These are phyloP conservation scores for Chaetoceros muelleri DNA, from an alignment of 108 stramenopile genomes.

Conservation along the genomic window DNA sequence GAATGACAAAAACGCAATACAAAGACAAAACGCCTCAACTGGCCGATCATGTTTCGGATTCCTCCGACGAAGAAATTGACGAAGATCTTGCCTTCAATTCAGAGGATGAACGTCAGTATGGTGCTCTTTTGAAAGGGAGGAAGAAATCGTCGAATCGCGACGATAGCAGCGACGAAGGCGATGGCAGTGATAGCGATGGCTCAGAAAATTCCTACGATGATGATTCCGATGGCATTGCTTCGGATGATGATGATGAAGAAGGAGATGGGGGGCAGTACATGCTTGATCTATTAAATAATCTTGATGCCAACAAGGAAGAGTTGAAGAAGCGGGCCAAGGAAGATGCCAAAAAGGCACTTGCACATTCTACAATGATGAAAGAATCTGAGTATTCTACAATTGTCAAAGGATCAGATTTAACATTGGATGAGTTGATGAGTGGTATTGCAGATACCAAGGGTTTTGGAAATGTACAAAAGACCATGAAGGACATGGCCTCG, in stretches of 20 bases:
- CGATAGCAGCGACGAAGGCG: conserved; percentile 21
- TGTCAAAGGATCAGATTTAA: conserved; percentile 24
- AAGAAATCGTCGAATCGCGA: conserved; percentile 9
- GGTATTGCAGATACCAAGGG: conserved; percentile 75
- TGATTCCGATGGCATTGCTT: conserved; percentile 9
- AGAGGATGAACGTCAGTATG: conserved; percentile 75
- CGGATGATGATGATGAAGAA: conserved; percentile 58
- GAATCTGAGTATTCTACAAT: conserved; percentile 38
- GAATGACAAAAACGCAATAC: background rate
- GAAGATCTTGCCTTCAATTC: conserved; percentile 82
- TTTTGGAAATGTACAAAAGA: conserved; percentile 65
- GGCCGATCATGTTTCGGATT: conserved; percentile 31
- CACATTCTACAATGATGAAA: conserved; percentile 25
- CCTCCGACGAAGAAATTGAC: conserved; percentile 72
- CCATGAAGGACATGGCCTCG: conserved; percentile 36
- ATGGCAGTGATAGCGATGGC: conserved; percentile 31
- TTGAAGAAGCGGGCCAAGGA: conserved; percentile 11
- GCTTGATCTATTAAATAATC: conserved; percentile 65
- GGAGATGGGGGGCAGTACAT: conserved; percentile 83
- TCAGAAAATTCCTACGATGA: conserved; percentile 30
- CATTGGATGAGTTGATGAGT: conserved; percentile 78
- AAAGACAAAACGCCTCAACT: conserved; percentile 16
- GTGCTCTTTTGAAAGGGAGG: conserved; percentile 41
- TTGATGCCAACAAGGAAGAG: conserved; percentile 23
- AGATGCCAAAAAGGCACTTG: conserved; percentile 23